Evolutionary conservation across 176 grass and related monocot species (phyloP), one percentile per base, ranked within the genome.

Genomic region (Ananas comosus): DNA sequence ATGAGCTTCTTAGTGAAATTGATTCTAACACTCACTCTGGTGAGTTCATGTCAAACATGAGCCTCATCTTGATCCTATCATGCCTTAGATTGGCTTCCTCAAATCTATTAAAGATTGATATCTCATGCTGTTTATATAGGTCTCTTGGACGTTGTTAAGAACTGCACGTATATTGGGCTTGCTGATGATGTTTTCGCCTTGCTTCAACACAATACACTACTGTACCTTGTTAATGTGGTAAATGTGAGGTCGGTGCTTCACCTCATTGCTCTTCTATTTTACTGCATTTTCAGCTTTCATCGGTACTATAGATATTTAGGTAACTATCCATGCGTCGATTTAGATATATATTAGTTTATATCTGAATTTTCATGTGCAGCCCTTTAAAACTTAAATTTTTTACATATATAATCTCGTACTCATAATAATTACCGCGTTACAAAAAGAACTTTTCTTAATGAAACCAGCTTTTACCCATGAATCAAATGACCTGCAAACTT

Each of bases 141-240:
- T 54, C 86, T 92, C 51, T 78, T 96, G 72, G 79, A 96, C 53
- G 73, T 96, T 79, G 77, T 92, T 47, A 96, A 92, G 83, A 84
- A 90, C 63, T 96, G 88, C 76, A 92, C 88, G 68, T 96, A 92
- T 87, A 81, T 96, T 85, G 88, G 92, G 57, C 71, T 96, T 80
- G 81, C 83, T 47, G 86, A 92, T 79, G 92, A 96, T 76, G 76
- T 83, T 68, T 89, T 92, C 57, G 88, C 92, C 19, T 81, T 92
- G 76, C 78, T 96, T 69, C 88, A 96, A 28, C 78, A 96, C 50
- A 89, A 74, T 82, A 92, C 86, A 63, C 79, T 72, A 63, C 63
- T 96, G 72, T 96, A 96, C 79, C 88, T 96, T 73, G 83, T 92
- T 59, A 83, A 96, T 87, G 81, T 96, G 42, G 86, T 92, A 69